phyloP scores from a whole-genome alignment of 208 protist genomes.

The Trypanosoma caninum region DNA sequence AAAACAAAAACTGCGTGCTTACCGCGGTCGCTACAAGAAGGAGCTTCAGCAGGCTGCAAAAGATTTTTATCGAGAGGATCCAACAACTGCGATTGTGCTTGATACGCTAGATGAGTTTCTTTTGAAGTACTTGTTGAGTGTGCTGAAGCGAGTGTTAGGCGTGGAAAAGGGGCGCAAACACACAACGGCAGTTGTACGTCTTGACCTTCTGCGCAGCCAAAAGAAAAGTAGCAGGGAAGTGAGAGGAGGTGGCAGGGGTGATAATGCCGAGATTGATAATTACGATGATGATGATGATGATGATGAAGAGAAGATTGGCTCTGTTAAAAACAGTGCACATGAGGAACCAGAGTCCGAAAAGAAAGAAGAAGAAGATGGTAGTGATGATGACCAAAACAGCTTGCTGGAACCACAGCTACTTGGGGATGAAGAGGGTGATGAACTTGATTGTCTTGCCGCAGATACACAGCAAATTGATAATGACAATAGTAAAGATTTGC shows the following conservation, averaged over 20 bases:
- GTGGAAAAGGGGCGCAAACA: conserved; percentile 79
- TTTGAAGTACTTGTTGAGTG: conserved; percentile 77
- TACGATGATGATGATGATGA: conserved; percentile 13
- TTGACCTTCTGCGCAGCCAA: conserved; percentile 71
- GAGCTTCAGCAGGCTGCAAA: conserved; percentile 72
- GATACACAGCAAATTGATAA: conserved; percentile 32
- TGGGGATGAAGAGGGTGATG: conserved; percentile 54
- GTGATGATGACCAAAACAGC: not conserved
- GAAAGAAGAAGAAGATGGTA: not conserved
- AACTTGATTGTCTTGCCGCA: conserved; percentile 63
- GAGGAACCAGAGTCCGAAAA: conserved; percentile 13
- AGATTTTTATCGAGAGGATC: conserved; percentile 87
- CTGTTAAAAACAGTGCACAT: not conserved
- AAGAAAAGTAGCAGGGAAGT: conserved; percentile 6
- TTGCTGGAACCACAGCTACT: conserved; percentile 27
- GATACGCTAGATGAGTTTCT: conserved; percentile 91
- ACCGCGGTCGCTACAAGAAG: conserved; percentile 81
- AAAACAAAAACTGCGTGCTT: conserved; percentile 86
- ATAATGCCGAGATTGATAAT: not conserved
- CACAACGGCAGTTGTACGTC: conserved; percentile 53
- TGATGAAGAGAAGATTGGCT: conserved; percentile 14
- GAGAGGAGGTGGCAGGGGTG: conserved; percentile 13
- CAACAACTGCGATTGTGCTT: conserved; percentile 74
- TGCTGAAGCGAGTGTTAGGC: conserved; percentile 83
- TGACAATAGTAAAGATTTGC: conserved; percentile 7